Base-by-base conservation (phyloP, 139 green algal genomes). In the Micractinium conductrix region DNA sequence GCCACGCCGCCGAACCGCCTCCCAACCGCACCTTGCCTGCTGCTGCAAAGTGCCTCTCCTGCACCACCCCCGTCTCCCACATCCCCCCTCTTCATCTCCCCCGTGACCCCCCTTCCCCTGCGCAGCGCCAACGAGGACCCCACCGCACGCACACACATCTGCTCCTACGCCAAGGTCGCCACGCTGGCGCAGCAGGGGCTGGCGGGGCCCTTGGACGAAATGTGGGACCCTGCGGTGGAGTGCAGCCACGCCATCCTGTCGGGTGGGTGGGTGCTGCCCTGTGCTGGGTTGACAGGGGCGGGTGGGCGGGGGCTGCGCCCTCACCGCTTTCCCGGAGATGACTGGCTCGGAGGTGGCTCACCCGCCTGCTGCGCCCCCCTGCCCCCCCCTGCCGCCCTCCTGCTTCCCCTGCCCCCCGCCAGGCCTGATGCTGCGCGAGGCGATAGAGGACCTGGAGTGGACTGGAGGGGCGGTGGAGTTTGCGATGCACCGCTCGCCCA, bases 381-480 rank as follows among this genome's bases (percentile, higher is more conserved):
- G n/a, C n/a, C n/a, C n/a, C n/a, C n/a, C n/a, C n/a, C n/a, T n/a
- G n/a, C n/a, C n/a, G n/a, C n/a, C 7, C 67, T 73, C 44, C 45
- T 24, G 17, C 28, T 1, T 40, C 28, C 37, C 37, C 22, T 1
- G 16, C 21, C 4, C 12, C 68, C 68, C 44, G 70, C 74, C 72
- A 72, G 85, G 85, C 28, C 45, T 43, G 60, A 38, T 89, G 80
- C 74, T 89, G 53, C 81, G 81, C n/a, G 85, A 89, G 65, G 85
- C 80, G 3, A 80, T 89, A 8, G 85, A 89, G 48, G 85, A 89
- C 63, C 28, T 89, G 62, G 81, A 87, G n/a, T 87, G 81, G 80
- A 83, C 79, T 17, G 73, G 65, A 7, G 79, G 68, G 38, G 72
- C 53, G 14, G 79, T 89, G 24, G n/a, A 53, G 45, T 44, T 89